These are phyloP conservation scores for Knufia petricola DNA, from an alignment of 2,329 filamentous ascomycete species.

Conservation along the genomic window DNA sequence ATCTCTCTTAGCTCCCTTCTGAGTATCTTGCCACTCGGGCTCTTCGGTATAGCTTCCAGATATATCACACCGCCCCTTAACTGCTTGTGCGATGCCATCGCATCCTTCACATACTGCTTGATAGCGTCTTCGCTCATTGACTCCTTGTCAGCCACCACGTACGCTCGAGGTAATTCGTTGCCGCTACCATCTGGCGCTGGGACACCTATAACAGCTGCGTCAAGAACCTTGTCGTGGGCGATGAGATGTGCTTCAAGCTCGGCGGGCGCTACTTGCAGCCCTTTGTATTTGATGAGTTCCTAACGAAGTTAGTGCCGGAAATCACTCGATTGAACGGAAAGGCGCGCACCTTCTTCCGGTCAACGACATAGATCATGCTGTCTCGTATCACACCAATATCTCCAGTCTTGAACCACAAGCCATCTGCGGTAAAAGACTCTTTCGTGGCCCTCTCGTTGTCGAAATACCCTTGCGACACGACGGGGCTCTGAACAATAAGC, in stretches of 20 bases:
- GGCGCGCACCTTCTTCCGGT: slow-evolving; percentile 55
- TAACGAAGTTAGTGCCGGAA: slow-evolving; percentile 36
- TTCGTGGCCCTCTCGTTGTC: slow-evolving; percentile 17
- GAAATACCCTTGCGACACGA: slow-evolving; percentile 31
- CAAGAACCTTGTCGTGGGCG: slow-evolving; percentile 32
- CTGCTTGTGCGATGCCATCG: slow-evolving; percentile 28
- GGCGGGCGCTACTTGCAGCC: slow-evolving; percentile 42
- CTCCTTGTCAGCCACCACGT: slow-evolving; percentile 31
- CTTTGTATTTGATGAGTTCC: slow-evolving; percentile 48
- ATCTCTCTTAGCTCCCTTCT: slow-evolving; percentile 28
- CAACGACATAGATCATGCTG: slow-evolving; percentile 84
- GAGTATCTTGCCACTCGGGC: slow-evolving; percentile 31
- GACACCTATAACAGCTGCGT: slow-evolving; percentile 40
- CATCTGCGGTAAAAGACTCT: slow-evolving; percentile 31
- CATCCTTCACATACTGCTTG: slow-evolving; percentile 24
- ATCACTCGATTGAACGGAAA: not conserved
- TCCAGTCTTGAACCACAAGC: slow-evolving; percentile 83
- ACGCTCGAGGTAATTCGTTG: slow-evolving; percentile 35
- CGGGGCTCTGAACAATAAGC: slow-evolving; percentile 51
- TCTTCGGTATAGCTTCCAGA: slow-evolving; percentile 30
- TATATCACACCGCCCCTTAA: slow-evolving; percentile 30
- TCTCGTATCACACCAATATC: slow-evolving; percentile 69
- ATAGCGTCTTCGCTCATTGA: slow-evolving; percentile 27
- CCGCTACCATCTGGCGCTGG: slow-evolving; percentile 24
- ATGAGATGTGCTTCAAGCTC: slow-evolving; percentile 40